Conservation (phyloP, 1,284 basidiomycete genomes). For the Trichosporon sp. region DNA sequence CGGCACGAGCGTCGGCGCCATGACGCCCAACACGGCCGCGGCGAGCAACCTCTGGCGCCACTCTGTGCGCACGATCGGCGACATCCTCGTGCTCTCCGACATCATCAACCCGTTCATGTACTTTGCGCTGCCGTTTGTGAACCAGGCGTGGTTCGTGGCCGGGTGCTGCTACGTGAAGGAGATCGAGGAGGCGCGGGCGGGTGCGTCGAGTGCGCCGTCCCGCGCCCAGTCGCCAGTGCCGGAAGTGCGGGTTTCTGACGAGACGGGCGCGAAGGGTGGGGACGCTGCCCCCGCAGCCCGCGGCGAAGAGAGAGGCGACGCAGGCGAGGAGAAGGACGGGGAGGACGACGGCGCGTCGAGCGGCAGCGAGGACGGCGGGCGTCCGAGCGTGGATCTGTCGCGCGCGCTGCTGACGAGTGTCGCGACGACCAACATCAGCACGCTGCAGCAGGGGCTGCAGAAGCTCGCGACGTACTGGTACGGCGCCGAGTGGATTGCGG, state of each 20-base stretch:
- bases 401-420: constrained; percentile 23
- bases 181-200: constrained; percentile 5
- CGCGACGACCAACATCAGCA: constrained; percentile 20
- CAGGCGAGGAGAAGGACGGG: background rate
- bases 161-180: constrained; percentile 31
- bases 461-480: constrained; percentile 25
- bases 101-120: constrained; percentile 25
- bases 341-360: background rate
- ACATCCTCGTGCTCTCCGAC: constrained; percentile 27
- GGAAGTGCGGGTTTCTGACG: background rate
- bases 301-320: background rate
- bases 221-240: background rate
- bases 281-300: background rate
- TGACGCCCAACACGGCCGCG: constrained; percentile 14
- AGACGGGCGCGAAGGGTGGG: background rate
- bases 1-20: constrained; percentile 5
- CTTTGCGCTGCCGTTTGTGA: constrained; percentile 23
- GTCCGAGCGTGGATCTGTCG: constrained; percentile 13
- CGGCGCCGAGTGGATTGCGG: constrained; percentile 25
- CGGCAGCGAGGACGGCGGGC: background rate
- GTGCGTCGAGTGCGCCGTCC: background rate
- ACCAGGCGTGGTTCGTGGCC: constrained; percentile 29
- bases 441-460: constrained; percentile 24
- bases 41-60: constrained; percentile 23
- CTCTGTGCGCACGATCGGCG: constrained; percentile 27